Base-by-base conservation (phyloP, 2,329 filamentous ascomycete genomes). In the Penicillium sp. region DNA sequence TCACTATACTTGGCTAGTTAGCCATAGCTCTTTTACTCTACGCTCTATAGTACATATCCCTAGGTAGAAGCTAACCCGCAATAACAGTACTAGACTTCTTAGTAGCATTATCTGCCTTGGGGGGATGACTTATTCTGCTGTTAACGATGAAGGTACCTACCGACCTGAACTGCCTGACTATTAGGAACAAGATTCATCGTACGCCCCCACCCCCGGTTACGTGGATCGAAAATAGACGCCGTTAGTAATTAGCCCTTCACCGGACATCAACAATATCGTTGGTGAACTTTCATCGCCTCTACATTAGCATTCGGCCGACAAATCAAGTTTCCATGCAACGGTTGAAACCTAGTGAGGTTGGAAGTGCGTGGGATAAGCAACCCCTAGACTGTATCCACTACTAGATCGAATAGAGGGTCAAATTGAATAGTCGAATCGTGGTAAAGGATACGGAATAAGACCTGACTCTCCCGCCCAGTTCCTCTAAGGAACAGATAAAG, bases 381-480 rank as follows among this genome's bases (percentile, higher is more conserved):
- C 34, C 34, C 11, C 28, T 33, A 11, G 29, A 33, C 36, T 36
- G 26, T 51, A 45, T 48, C 9, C 45, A 54, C 33, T 56, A 54
- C 47, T 28, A 44, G 36, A 51, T 53, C 27, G 48, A 49, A 35
- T 51, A 40, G 49, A 51, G 34, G 28, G 50, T 54, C 32, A 54
- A 49, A 37, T 25, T 53, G 9, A 53, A 55, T 26, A 51, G 60
- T 29, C 52, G 38, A 7, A 26, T 48, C 18, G 48, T 61, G 43
- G 46, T 46, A 0, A 60, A 57, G 47, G 51, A 57, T 41, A 63
- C 51, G n/a, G 47, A 61, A 50, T 39, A 57, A 48, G 55, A 55
- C 37, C 25, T 57, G n/a, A 43, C 48, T 44, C 47, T 45, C n/a
- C 36, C 49, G 9, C 55, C 57, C 47, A 48, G 47, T 11, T 48